Conservation (phyloP, 2,329 filamentous ascomycete genomes). For the Pseudonectria foliicola region DNA sequence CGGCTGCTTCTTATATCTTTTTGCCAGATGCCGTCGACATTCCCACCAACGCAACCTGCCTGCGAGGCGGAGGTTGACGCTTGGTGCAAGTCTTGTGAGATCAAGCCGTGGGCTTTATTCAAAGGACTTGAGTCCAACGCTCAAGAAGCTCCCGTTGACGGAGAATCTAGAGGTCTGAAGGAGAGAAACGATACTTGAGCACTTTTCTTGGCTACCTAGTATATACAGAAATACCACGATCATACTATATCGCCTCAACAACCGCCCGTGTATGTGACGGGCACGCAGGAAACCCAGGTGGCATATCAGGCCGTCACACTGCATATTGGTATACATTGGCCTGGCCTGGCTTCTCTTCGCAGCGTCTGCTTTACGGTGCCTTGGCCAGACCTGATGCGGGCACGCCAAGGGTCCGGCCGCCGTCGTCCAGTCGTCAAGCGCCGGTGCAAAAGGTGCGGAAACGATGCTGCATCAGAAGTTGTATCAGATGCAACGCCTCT, state of each 20-base stretch:
- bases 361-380: too few species aligned
- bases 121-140: too few species aligned
- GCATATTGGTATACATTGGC: neutral
- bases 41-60: conserved; percentile 1
- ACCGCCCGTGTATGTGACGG: conserved; percentile 5
- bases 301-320: conserved; percentile 1
- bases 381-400: too few species aligned
- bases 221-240: too few species aligned
- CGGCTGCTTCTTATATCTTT: conserved; percentile 10
- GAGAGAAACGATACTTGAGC: too few species aligned
- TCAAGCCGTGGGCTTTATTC: neutral
- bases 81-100: conserved; percentile 3
- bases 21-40: conserved; percentile 7
- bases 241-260: conserved; percentile 1
- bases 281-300: neutral
- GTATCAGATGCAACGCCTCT: too few species aligned
- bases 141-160: neutral
- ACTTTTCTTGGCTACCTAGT: too few species aligned
- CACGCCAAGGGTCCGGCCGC: too few species aligned
- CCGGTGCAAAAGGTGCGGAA: neutral
- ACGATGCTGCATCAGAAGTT: neutral
- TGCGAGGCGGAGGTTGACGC: conserved; percentile 2
- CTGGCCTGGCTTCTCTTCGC: neutral
- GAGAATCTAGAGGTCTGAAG: neutral
- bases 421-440: too few species aligned